Conservation (phyloP, 176 grass and related monocot species). For the Cocos nucifera region DNA sequence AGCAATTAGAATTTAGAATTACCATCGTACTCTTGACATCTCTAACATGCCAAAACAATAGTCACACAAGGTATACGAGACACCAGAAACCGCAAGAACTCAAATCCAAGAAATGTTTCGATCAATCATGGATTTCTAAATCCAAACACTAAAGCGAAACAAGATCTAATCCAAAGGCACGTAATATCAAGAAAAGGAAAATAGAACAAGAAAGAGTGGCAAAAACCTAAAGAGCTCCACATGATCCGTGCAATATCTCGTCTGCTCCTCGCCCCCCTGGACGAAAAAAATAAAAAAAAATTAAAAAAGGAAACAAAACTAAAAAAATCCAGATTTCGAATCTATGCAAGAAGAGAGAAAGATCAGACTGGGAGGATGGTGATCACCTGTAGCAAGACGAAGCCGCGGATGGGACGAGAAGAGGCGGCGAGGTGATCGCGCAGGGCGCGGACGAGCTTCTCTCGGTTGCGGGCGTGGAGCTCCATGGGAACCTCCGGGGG, state of each 20-base stretch:
- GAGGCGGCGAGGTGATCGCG: constrained; percentile 39
- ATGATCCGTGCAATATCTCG: constrained; percentile 18
- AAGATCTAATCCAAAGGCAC: constrained; percentile 55
- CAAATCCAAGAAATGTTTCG: constrained; percentile 36
- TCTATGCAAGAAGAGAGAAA: no score
- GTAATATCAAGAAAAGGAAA: constrained; percentile 1
- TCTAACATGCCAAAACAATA: no score
- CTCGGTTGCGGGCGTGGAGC: constrained; percentile 67
- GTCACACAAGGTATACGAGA: no score
- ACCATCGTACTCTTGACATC: no score
- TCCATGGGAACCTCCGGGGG: constrained; percentile 67
- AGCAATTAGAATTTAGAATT: no score
- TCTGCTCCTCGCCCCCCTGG: constrained; percentile 15
- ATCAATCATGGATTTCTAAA: no score
- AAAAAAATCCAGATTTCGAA: not conserved
- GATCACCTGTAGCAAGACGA: constrained; percentile 68
- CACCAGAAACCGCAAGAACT: no score
- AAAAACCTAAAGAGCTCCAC: constrained; percentile 9
- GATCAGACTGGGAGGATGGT: no score
- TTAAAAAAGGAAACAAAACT: not conserved
- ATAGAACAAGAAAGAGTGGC: not conserved
- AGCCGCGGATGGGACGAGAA: constrained; percentile 32
- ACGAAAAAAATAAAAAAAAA: not conserved
- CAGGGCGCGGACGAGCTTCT: constrained; percentile 48
- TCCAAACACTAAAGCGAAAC: no score